Base-by-base conservation (phyloP, 1,284 basidiomycete species). In the Ganoderma boninense region DNA sequence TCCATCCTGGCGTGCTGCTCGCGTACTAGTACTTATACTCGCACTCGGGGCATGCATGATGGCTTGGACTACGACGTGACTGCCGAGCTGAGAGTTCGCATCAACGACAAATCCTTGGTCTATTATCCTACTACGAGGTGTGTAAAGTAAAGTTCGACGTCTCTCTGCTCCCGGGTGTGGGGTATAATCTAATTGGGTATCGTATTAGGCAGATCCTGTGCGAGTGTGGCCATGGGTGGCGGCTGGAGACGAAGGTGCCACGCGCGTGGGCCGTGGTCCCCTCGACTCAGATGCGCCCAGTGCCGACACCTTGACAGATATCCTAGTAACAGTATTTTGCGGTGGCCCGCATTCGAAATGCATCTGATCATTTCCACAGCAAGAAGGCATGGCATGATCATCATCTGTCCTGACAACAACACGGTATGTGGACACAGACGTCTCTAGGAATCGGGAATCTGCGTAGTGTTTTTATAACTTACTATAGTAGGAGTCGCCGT, bases 161-260 rank as follows among this genome's bases (percentile, higher is more conserved):
- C 38, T 40, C 38, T 54, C 49, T 14, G 23, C n/a, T 26, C 49
- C 8, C 4, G 20, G 20, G 20, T 11, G 49, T 23, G 2, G 10
- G 49, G 49, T 54, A 54, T 54, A 26, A 26, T 16, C 49, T 54
- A 54, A 54, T 20, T 54, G 49, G 49, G 49, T 54, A 54, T 54
- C 49, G 23, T 26, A 54, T 23, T 13, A 11, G 13, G 49, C 23
- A 54, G 11, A 54, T 54, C 23, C 23, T 11, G 20, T 46, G 44
- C 20, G 44, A 8, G 23, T 23, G 49, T 40, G 8, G 38, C 38
- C 38, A 32, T 32, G 32, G 7, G 44, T 16, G 44, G 44, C 26
- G 44, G 5, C 5, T 32, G 32, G 44, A n/a, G 44, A 46, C 44
- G 18, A 18, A 54, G 49, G 14, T 29, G 26, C 26, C 49, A 26